These are phyloP conservation scores for Alternaria consortialis DNA, from an alignment of 2,329 filamentous ascomycete genomes.

Conservation along the genomic window DNA sequence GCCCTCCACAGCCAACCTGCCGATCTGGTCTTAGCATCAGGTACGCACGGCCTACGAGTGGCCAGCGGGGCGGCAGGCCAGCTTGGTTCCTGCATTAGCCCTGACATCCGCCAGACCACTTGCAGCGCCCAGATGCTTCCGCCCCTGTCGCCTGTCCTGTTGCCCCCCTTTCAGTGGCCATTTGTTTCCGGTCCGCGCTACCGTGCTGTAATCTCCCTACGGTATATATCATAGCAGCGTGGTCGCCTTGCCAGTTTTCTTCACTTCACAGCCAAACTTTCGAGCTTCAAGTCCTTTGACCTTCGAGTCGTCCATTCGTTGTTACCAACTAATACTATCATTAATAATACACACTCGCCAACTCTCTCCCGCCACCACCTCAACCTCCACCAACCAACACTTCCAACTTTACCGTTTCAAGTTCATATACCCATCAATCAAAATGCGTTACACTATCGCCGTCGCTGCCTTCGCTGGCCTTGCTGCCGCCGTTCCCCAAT, in stretches of 20 bases:
- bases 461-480: slow-evolving; percentile 45
- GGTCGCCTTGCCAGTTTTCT: slow-evolving; percentile 31
- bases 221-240: slow-evolving; percentile 46
- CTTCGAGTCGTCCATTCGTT: slow-evolving; percentile 55
- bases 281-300: slow-evolving; percentile 51
- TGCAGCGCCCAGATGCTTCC: slow-evolving; percentile 32
- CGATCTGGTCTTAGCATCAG: slow-evolving; percentile 39
- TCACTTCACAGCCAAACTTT: slow-evolving; percentile 50
- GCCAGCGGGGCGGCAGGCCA: slow-evolving; percentile 36
- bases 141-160: slow-evolving; percentile 40
- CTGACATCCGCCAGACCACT: slow-evolving; percentile 42
- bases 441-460: slow-evolving; percentile 52
- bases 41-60: slow-evolving; percentile 36
- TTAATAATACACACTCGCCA: slow-evolving; percentile 45
- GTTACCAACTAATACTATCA: slow-evolving; percentile 52
- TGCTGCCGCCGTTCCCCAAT: slow-evolving; percentile 43
- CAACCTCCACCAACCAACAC: slow-evolving; percentile 12
- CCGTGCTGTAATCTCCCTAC: slow-evolving; percentile 50
- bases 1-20: slow-evolving; percentile 38
- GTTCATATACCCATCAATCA: slow-evolving; percentile 46
- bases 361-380: slow-evolving; percentile 27
- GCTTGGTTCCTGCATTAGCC: slow-evolving; percentile 50
- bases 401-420: slow-evolving; percentile 35
- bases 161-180: slow-evolving; percentile 46
- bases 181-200: slow-evolving; percentile 46